Base-by-base conservation (phyloP, 2,329 filamentous ascomycete species). In the Metarhizium sp. region DNA sequence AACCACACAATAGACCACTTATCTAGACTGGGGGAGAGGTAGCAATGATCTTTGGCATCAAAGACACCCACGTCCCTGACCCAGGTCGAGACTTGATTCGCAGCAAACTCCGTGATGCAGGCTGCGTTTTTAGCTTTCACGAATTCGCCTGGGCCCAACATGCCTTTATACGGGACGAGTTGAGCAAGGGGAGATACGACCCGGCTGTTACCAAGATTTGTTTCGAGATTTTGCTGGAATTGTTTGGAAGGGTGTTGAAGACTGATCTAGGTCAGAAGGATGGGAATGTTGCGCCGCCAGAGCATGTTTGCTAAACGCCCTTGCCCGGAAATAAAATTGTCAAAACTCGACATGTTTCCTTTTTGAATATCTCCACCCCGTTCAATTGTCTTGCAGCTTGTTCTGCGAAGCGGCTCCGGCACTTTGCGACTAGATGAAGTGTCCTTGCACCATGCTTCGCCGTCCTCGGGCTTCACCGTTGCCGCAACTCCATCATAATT, bases 61-160 rank as follows among this genome's bases (percentile, higher is more conserved):
- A 87, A 68, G 92, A 96, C 70, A 95, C 85, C 56, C 92, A 96
- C 69, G 91, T 96, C 14, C 90, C 90, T 2, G 84, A 90, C 42
- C 81, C 81, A 45, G 92, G 92, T 2, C 80, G 92, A 18, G 90
- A 95, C 70, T 71, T 95, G 61, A 94, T 96, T 68, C 82, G 91
- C 57, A 82, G 82, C 68, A 92, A 90, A 58, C 76, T 96, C 63
- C 84, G 92, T 63, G 89, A 90, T 25, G 82, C 85, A 6, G 87
- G 86, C 10, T 80, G 86, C 5, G 77, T 80, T 10, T 92, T 92
- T 65, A 87, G 83, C 66, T 96, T 90, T 69, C 90, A 94, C 72
- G 92, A 96, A 73, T 84, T 88, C 60, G 88, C 90, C n/a, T 92
- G 90, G 84, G 91, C 92, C 3, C 92, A 96, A 71, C 92, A 95